These are phyloP conservation scores for Spiromastix sp. DNA, from an alignment of 2,329 filamentous ascomycete genomes.

Conservation along the genomic window DNA sequence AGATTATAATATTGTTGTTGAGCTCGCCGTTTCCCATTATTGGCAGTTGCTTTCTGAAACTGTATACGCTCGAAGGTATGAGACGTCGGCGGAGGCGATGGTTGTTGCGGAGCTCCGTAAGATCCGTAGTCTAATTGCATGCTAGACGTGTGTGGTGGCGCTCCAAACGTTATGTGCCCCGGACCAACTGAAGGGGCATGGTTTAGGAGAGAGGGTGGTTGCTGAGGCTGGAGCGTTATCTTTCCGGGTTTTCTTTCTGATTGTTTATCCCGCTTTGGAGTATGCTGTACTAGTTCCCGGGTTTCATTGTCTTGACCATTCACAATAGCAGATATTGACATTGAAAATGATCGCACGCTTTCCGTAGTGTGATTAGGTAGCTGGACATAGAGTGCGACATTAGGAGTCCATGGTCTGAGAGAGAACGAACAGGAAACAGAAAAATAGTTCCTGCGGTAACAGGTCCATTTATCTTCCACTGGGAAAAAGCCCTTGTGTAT, in stretches of 20 bases:
- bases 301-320: constrained; percentile 64
- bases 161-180: constrained; percentile 18
- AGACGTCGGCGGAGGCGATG: constrained; percentile 31
- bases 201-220: constrained; percentile 38
- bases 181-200: constrained; percentile 15
- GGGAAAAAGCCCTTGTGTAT: constrained; percentile 88
- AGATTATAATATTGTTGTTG: constrained; percentile 90
- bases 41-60: constrained; percentile 88
- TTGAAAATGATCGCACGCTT: constrained; percentile 63
- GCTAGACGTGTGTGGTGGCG: constrained; percentile 15
- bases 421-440: constrained; percentile 71
- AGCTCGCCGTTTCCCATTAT: constrained; percentile 82
- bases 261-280: constrained; percentile 82
- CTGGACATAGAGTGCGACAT: constrained; percentile 48
- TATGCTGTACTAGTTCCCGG: constrained; percentile 82
- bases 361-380: constrained; percentile 35
- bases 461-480: constrained; percentile 76
- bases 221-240: constrained; percentile 56
- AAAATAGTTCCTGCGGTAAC: constrained; percentile 87
- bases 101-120: constrained; percentile 20
- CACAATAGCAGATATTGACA: constrained; percentile 75
- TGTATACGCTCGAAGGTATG: constrained; percentile 79
- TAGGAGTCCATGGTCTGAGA: constrained; percentile 50
- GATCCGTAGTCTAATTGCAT: constrained; percentile 27
- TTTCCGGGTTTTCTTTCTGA: constrained; percentile 65